Base-by-base conservation (phyloP, 768 basidiomycete genomes). In the Leccinellum albellum region DNA sequence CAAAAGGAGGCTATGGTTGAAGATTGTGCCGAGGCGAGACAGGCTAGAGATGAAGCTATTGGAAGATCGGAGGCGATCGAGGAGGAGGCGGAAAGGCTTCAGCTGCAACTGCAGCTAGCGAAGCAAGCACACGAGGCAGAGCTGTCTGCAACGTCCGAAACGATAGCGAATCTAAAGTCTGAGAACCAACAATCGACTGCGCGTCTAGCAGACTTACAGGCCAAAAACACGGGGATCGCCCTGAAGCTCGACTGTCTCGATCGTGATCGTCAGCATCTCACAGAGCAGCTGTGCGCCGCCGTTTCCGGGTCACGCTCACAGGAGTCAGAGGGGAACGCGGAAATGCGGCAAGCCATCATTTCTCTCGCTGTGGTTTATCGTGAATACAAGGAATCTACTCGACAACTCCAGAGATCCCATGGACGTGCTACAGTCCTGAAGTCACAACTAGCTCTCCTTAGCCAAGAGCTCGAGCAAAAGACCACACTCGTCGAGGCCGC, bases 1-100 rank as follows among this genome's bases (percentile, higher is more conserved):
- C 82, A 91, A 75, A 89, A 87, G 68, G 83, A 83, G 55, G 85
- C 88, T 2, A 89, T 93, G 87, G 82, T 92, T 0, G 89, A 91
- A 60, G 91, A 93, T 66, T 92, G 91, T 64, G 85, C 86, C 4
- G 84, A 86, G 54, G 89, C 88, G 2, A 77, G 91, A 53, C 86
- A 86, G 54, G 82, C 86, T 21, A 78, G 91, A 33, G 87, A 93
- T 68, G 78, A 78, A 24, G 87, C 89, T 5, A 67, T 85, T 44
- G 64, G 67, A 53, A 75, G 74, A 57, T 69, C 80, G 26, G 91
- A 91, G 55, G 71, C 69, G n/a, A 67, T 86, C 57, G 89, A 91
- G 62, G 79, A 84, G 42, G 81, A 83, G 58, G 59, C 82, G 51
- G 89, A 86, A 66, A 69, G 61, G n/a, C 57, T 78, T 28, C 72